A percentile compares a stretch with the other conserved stretches of the same genome.
phyloP scores from a whole-genome alignment of 257 asterid genomes.

The Solanum dulcamara region DNA sequence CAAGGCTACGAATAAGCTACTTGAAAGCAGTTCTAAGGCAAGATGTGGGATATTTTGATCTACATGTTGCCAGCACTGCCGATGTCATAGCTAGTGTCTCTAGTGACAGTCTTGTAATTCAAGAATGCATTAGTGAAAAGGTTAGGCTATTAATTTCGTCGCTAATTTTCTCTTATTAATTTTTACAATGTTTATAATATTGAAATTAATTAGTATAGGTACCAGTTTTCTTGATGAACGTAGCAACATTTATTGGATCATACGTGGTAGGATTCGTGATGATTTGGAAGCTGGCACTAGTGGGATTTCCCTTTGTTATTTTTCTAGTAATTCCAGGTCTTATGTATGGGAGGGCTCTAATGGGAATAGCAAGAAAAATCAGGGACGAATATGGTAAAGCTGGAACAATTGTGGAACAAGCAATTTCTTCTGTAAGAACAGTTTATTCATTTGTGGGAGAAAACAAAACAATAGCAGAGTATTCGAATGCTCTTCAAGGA shows the following conservation, averaged over 20 bases:
- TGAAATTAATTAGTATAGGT: constrained; percentile 25
- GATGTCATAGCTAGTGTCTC: constrained; percentile 77
- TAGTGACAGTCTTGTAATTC: constrained; percentile 70
- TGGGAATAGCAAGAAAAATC: constrained; percentile 49
- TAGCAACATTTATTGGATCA: constrained; percentile 52
- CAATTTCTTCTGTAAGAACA: constrained; percentile 71
- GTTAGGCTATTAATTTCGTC: constrained; percentile 4
- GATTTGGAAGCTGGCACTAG: constrained; percentile 69
- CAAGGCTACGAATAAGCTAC: constrained; percentile 52
- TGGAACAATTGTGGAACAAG: constrained; percentile 55
- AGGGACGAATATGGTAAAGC: constrained; percentile 68
- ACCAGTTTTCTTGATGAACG: constrained; percentile 68
- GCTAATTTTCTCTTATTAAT: neutral
- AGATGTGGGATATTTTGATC: constrained; percentile 86
- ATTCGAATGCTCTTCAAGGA: constrained; percentile 66
- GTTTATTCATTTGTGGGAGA: constrained; percentile 86
- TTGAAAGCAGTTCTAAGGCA: constrained; percentile 85
- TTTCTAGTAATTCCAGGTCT: constrained; percentile 74
- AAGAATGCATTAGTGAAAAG: constrained; percentile 87
- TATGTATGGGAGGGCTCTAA: constrained; percentile 66
- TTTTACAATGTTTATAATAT: neutral
- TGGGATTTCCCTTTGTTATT: constrained; percentile 59
- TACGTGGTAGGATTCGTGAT: constrained; percentile 52
- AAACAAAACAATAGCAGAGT: constrained; percentile 32
- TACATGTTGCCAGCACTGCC: constrained; percentile 78